Conservation (phyloP, 2,329 filamentous ascomycete species). For the Akanthomyces dipterigenus region DNA sequence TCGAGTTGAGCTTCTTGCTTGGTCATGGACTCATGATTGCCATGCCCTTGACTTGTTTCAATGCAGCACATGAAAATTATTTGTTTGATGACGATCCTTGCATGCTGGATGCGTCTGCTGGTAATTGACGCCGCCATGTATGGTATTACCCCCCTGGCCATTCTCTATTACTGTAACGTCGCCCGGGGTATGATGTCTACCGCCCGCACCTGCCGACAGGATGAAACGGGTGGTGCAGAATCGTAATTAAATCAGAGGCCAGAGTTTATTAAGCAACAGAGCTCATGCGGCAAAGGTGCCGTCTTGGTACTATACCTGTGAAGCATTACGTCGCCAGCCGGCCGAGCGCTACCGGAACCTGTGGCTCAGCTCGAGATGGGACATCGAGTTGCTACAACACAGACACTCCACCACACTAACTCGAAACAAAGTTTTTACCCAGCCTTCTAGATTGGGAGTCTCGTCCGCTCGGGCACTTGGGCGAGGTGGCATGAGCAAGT, state of each 20-base stretch:
- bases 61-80: background rate
- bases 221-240: background rate
- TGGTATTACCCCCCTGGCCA: background rate
- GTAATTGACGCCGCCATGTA: background rate
- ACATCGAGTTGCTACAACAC: background rate
- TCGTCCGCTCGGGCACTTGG: background rate
- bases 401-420: slow-evolving; percentile 3
- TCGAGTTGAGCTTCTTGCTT: background rate
- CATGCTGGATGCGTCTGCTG: background rate
- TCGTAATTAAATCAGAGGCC: background rate
- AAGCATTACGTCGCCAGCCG: background rate
- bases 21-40: background rate
- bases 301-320: background rate
- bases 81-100: background rate
- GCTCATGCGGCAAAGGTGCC: background rate
- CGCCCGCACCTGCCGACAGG: background rate
- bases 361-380: background rate
- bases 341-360: background rate
- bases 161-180: slow-evolving; percentile 4
- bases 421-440: background rate
- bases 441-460: background rate
- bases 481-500: background rate
- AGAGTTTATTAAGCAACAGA: background rate
- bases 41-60: background rate
- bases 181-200: background rate